A percentile compares a stretch with the other conserved stretches of the same genome.
These are phyloP conservation scores for Yamadazyma friedrichii DNA, from an alignment of 1,139 yeast genomes.

Conservation along the genomic window DNA sequence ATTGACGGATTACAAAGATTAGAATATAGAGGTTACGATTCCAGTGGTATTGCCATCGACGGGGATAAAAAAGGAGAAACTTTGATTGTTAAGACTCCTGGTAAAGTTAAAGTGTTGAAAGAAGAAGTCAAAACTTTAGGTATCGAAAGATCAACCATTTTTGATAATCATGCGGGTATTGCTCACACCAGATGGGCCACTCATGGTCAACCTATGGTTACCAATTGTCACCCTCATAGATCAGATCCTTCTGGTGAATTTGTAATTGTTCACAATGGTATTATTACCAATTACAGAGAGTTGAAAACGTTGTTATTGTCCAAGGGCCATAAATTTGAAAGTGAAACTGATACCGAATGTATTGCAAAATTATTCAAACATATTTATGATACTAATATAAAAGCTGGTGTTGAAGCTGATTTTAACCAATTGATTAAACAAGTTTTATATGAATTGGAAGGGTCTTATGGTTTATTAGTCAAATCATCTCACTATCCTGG, in stretches of 20 bases:
- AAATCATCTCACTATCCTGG: constrained; percentile 92
- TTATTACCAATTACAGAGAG: constrained; percentile 92
- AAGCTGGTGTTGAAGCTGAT: constrained; percentile 54
- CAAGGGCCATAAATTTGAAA: constrained; percentile 81
- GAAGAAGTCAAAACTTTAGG: constrained; percentile 60
- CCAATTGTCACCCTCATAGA: constrained; percentile 95
- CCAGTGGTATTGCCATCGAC: constrained; percentile 94
- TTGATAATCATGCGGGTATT: constrained; percentile 89
- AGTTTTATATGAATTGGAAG: constrained; percentile 90
- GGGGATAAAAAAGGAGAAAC: constrained; percentile 62
- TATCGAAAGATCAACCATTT: constrained; percentile 59
- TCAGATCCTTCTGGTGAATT: constrained; percentile 83
- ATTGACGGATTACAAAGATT: constrained; percentile 89
- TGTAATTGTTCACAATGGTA: constrained; percentile 95
- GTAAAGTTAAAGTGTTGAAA: constrained; percentile 84
- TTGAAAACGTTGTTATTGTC: constrained; percentile 75
- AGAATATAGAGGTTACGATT: constrained; percentile 98
- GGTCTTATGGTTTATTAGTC: constrained; percentile 94
- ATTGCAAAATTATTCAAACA: constrained; percentile 95
- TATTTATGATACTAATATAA: constrained; percentile 75
- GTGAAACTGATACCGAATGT: constrained; percentile 97
- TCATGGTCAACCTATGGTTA: constrained; percentile 87
- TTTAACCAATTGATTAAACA: constrained; percentile 91
- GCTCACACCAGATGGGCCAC: constrained; percentile 99
- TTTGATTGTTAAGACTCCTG: constrained; percentile 76